Evolutionary conservation across 352 stramenopile genomes (phyloP), one percentile per base, ranked within the genome.

Genomic region (Phytophthora macrochlamydospora): DNA sequence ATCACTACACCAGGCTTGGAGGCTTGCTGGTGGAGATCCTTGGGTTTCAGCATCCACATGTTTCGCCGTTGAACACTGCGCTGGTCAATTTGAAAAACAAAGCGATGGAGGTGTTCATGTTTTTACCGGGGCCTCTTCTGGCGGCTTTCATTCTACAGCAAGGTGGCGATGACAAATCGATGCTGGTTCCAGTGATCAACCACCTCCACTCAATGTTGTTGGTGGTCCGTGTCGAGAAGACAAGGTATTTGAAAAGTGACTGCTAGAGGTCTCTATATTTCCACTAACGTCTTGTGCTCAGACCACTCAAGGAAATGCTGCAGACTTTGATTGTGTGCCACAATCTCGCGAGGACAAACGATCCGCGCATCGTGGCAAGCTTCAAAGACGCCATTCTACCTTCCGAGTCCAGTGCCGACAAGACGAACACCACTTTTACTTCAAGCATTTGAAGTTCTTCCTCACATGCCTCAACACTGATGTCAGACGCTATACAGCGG

Each of bases 401-500:
- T 13, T 33, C 44, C 18, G 24, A 51, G 9, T 7, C 49, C 28
- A 18, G 11, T n/a, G 33, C 12, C 24, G 51, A 67, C 32, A 30
- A 30, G 31, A 62, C 49, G 12, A 73, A 65, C 9, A 28, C 37
- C 1, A 79, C 86, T 42, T 85, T 81, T 24, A 24, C 62, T 86
- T 87, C 62, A 80, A 83, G 24, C 79, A 92, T 44, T 66, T 94
- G 24, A 79, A 63, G 32, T 89, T 82, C 53, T 92, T 91, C 54
- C 67, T 94, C 24, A 94, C 86, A 30, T 86, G 84, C 42, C 62
- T 92, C 14, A 72, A 94, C 53, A 89, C 82, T 8, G 75, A 90
- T 29, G 72, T 93, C 61, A 80, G 83, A 52, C 80, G 86, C 31
- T 91, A 79, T 65, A 73, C 76, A 44, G 82, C 83, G 50, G 85